These are phyloP conservation scores for Arabidopsis thaliana DNA, from an alignment of 345 rosid genomes.

Conservation along the genomic window TAIR10.1 NC_003074.8:18615001-18615500, in stretches of 20 bases:
- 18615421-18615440: constrained; percentile 61
- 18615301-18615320: not conserved
- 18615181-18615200: constrained; percentile 92
- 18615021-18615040: constrained; percentile 69
- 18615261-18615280: constrained; percentile 79
- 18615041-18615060: not conserved
- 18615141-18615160: constrained; percentile 39
- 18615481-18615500: not conserved
- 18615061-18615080: not conserved
- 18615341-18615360: constrained; percentile 18
- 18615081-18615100: not conserved
- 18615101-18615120: constrained; percentile 48
- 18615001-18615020: constrained; percentile 77
- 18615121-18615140: constrained; percentile 75
- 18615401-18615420: constrained; percentile 59
- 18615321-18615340: not conserved
- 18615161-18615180: constrained; percentile 80
- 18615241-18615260: constrained; percentile 76
- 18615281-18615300: constrained; percentile 45
- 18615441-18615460: constrained; percentile 13
- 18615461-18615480: not conserved
- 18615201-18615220: constrained; percentile 76
- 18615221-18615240: constrained; percentile 66
- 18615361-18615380: constrained; percentile 76
- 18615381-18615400: constrained; percentile 70